Evolutionary conservation across 148 eudicot genomes (phyloP).

Genomic region (Agrostemma githago): DNA sequence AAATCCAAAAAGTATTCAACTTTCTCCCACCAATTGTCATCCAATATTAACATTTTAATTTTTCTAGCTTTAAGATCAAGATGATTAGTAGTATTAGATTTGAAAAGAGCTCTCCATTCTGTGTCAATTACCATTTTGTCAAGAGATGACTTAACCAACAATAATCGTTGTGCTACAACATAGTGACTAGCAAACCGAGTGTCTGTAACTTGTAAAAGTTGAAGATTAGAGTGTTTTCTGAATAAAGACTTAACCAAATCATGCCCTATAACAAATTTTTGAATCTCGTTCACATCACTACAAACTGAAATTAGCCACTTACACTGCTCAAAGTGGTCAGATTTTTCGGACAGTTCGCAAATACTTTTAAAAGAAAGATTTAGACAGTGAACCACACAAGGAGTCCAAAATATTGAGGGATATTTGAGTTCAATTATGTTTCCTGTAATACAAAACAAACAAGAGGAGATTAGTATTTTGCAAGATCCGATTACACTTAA

Average conservation of each 20-base stretch:
- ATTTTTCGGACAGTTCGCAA: too few species aligned
- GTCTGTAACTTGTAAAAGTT: not conserved
- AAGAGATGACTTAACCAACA: not conserved
- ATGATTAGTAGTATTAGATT: not conserved
- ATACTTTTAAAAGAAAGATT: too few species aligned
- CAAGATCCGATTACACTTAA: too few species aligned
- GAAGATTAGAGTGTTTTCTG: not conserved
- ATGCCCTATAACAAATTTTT: not conserved
- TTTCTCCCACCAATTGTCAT: not conserved
- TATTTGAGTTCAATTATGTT: too few species aligned
- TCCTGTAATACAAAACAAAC: too few species aligned
- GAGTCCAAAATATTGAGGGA: too few species aligned
- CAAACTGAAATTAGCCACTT: not conserved
- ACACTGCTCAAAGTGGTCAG: too few species aligned
- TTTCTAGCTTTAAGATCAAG: not conserved
- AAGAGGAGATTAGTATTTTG: too few species aligned
- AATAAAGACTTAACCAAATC: slow-evolving; percentile 1
- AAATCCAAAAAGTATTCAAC: too few species aligned
- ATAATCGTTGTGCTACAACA: not conserved
- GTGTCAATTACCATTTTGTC: slow-evolving; percentile 12
- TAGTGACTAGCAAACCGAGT: slow-evolving; percentile 10
- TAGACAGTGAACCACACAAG: too few species aligned
- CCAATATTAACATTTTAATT: not conserved
- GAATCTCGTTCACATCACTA: slow-evolving; percentile 3
- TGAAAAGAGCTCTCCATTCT: not conserved